Evolutionary conservation across 441 rosid species (phyloP).

Genomic region (Codiaeum variegatum): DNA sequence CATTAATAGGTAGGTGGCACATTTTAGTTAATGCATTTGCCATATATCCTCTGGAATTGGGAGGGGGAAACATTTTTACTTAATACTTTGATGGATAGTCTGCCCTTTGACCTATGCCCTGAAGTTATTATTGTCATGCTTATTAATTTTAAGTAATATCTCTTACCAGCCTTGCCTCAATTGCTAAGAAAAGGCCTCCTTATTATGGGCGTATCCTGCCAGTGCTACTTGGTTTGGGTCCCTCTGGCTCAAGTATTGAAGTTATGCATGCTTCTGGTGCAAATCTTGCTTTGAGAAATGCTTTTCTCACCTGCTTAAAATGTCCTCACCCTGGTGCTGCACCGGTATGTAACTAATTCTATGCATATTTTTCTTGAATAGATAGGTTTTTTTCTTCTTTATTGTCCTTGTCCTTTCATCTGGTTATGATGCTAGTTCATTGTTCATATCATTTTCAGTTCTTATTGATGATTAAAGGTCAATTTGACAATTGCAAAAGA

Average conservation of each 20-base stretch:
- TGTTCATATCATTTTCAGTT: background rate
- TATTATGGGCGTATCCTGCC: constrained; percentile 91
- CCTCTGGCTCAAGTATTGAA: constrained; percentile 54
- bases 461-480: background rate
- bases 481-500: background rate
- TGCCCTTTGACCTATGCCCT: background rate
- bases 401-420: background rate
- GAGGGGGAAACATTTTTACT: background rate
- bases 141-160: constrained; percentile 25
- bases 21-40: constrained; percentile 17
- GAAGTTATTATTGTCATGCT: background rate
- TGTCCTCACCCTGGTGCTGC: constrained; percentile 93
- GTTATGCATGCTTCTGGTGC: constrained; percentile 67
- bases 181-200: constrained; percentile 90
- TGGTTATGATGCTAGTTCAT: background rate
- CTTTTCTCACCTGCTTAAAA: constrained; percentile 71
- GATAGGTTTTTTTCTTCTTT: background rate
- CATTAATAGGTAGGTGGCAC: constrained; percentile 58
- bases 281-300: constrained; percentile 69
- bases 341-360: constrained; percentile 60
- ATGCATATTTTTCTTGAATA: background rate
- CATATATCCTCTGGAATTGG: constrained; percentile 9
- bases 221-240: constrained; percentile 88
- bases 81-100: background rate
- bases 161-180: constrained; percentile 66